Evolutionary conservation across 2,329 filamentous ascomycete species (phyloP).

Genomic region (Amauroascus niger): DNA sequence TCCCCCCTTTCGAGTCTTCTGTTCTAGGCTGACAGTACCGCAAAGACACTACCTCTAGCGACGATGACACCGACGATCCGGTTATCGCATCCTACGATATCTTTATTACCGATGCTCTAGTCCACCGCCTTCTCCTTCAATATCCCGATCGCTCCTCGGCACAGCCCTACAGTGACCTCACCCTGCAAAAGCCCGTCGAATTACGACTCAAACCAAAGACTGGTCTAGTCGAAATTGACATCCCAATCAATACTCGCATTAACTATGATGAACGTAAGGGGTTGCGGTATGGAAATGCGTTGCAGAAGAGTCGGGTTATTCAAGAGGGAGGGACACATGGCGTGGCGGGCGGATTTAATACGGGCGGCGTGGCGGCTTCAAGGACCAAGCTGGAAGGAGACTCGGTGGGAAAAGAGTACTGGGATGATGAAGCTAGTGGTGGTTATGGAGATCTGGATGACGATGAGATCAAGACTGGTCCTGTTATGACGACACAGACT

Average conservation of each 20-base stretch:
- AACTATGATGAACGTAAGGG: constrained; percentile 82
- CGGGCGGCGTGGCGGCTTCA: constrained; percentile 24
- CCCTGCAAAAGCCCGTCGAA: constrained; percentile 52
- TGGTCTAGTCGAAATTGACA: constrained; percentile 82
- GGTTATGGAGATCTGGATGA: constrained; percentile 16
- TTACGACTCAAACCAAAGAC: constrained; percentile 72
- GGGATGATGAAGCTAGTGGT: constrained; percentile 17
- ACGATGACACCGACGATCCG: constrained; percentile 47
- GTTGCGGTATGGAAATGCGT: constrained; percentile 67
- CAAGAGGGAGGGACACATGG: constrained; percentile 60
- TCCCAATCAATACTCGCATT: constrained; percentile 62
- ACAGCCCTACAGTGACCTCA: constrained; percentile 51
- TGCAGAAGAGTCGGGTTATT: constrained; percentile 46
- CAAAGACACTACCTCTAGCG: constrained; percentile 4
- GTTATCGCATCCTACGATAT: constrained; percentile 70
- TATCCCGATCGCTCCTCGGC: constrained; percentile 61
- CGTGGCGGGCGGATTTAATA: constrained; percentile 61
- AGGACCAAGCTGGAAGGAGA: constrained; percentile 19
- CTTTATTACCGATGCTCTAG: constrained; percentile 67
- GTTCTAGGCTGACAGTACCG: constrained; percentile 3
- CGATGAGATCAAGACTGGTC: constrained; percentile 32
- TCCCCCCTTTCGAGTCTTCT: not conserved
- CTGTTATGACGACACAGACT: constrained; percentile 65
- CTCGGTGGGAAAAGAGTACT: constrained; percentile 22
- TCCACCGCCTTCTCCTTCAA: constrained; percentile 72